Conservation (phyloP, 805 yeast species). For the Torulaspora maleeae region DNA sequence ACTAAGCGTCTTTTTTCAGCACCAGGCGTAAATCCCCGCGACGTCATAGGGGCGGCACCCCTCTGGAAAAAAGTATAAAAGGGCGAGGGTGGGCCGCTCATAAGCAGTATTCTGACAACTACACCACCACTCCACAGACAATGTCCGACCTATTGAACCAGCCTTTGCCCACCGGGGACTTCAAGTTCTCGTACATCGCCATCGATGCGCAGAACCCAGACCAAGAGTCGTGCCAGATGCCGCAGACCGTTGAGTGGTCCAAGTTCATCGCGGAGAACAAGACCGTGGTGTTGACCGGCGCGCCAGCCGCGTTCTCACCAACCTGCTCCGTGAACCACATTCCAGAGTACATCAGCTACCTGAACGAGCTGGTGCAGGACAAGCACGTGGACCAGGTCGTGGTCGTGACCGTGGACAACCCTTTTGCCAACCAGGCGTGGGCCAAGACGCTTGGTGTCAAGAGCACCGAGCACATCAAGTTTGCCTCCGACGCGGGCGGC, state of each 20-base stretch:
- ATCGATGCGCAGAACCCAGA: constrained; percentile 27
- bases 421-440: constrained; percentile 70
- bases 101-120: no score
- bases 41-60: background rate
- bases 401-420: constrained; percentile 63
- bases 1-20: constrained; percentile 1
- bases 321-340: constrained; percentile 69
- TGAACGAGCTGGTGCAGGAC: constrained; percentile 44
- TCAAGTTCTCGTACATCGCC: constrained; percentile 33
- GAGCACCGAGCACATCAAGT: constrained; percentile 41
- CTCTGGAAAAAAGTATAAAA: background rate
- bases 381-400: constrained; percentile 62
- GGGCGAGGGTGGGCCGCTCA: background rate
- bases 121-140: background rate
- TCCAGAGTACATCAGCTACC: constrained; percentile 56
- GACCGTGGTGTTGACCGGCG: constrained; percentile 65
- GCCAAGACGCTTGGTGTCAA: constrained; percentile 40
- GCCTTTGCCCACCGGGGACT: constrained; percentile 23
- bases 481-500: constrained; percentile 65
- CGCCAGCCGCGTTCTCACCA: constrained; percentile 87
- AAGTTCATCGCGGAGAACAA: constrained; percentile 37
- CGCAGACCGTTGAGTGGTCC: constrained; percentile 26
- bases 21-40: constrained; percentile 1
- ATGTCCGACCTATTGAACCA: constrained; percentile 25
- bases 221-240: constrained; percentile 28